Evolutionary conservation across 768 basidiomycete species (phyloP).

Genomic region (Paxillus ammoniavirescens): DNA sequence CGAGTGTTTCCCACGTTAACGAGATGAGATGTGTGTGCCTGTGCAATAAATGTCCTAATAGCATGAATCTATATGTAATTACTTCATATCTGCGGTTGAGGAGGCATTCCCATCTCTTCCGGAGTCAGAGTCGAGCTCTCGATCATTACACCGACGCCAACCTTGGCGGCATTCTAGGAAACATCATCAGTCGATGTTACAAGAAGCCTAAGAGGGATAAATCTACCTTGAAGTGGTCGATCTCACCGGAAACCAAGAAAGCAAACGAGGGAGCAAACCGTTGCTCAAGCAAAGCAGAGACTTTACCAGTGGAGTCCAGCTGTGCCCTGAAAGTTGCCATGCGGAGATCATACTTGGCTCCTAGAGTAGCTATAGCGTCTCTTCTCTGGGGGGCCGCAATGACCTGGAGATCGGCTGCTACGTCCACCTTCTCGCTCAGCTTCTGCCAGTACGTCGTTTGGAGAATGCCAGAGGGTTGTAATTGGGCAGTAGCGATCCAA

Average conservation of each 20-base stretch:
- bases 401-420: constrained; percentile 90
- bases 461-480: constrained; percentile 78
- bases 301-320: constrained; percentile 92
- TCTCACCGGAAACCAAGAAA: constrained; percentile 93
- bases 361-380: constrained; percentile 90
- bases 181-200: not conserved
- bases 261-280: constrained; percentile 93
- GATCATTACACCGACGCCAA: constrained; percentile 97
- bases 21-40: constrained; percentile 16
- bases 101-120: constrained; percentile 75
- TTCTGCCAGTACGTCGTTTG: constrained; percentile 98
- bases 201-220: not conserved
- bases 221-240: constrained; percentile 95
- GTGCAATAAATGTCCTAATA: constrained; percentile 18
- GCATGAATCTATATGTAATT: constrained; percentile 29
- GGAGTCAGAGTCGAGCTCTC: constrained; percentile 81
- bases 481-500: constrained; percentile 92
- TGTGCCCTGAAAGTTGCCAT: constrained; percentile 94
- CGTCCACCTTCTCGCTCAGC: constrained; percentile 92
- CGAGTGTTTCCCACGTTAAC: constrained; percentile 16
- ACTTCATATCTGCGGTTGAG: constrained; percentile 42
- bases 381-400: constrained; percentile 76
- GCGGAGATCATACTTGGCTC: constrained; percentile 95
- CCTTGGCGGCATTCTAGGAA: constrained; percentile 82
- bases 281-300: constrained; percentile 93